Conservation (phyloP, 2,329 filamentous ascomycete genomes). For the Hymenoscyphus fructigenus region DNA sequence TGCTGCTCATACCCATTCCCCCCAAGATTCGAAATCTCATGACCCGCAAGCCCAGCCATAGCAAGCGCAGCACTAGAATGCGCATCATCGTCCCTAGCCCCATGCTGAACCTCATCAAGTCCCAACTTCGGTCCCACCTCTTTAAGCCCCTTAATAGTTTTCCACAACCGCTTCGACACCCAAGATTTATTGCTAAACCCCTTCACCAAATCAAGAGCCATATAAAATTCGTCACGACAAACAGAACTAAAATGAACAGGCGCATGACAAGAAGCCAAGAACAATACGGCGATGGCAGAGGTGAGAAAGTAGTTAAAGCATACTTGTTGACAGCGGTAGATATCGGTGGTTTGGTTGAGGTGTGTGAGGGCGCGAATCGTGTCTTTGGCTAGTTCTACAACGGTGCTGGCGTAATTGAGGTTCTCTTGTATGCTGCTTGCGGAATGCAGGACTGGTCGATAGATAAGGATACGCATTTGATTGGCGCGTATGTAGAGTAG, state of each 20-base stretch:
- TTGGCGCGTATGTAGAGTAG: constrained; percentile 85
- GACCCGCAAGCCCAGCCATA: constrained; percentile 53
- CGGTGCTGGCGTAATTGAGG: constrained; percentile 68
- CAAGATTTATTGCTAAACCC: constrained; percentile 70
- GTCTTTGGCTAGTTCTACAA: constrained; percentile 73
- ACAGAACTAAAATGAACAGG: constrained; percentile 67
- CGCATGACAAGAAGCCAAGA: constrained; percentile 73
- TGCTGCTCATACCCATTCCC: constrained; percentile 15
- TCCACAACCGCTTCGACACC: constrained; percentile 72
- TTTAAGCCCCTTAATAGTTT: constrained; percentile 63
- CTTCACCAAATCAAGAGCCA: constrained; percentile 72
- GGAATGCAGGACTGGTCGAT: constrained; percentile 83
- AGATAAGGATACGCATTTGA: constrained; percentile 86
- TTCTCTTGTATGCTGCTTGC: constrained; percentile 80
- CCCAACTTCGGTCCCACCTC: constrained; percentile 71
- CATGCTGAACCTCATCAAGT: constrained; percentile 11
- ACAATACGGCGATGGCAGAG: constrained; percentile 71
- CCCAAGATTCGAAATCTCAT: constrained; percentile 33
- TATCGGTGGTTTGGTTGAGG: constrained; percentile 68
- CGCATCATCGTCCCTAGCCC: constrained; percentile 42
- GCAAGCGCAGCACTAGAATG: constrained; percentile 53
- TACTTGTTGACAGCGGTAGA: constrained; percentile 70
- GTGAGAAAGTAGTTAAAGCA: constrained; percentile 81
- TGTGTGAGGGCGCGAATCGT: constrained; percentile 71
- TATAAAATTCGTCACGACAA: constrained; percentile 76